Conservation (phyloP, 805 yeast genomes). For the Alloascoidea africana region DNA sequence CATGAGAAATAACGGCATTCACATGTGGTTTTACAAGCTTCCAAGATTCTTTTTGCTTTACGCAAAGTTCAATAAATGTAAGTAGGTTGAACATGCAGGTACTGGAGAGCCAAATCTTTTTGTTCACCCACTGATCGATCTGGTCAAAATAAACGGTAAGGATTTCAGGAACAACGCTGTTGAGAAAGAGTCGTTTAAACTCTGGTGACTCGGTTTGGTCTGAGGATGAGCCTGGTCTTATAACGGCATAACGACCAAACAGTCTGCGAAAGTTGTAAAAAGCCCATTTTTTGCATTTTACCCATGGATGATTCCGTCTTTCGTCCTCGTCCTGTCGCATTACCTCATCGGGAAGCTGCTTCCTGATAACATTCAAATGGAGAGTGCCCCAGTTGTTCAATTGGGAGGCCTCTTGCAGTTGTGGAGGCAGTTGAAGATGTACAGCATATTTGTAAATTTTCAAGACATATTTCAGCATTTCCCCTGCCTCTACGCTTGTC, state of each 20-base stretch:
- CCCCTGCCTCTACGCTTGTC: conserved; percentile 28
- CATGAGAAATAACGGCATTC: conserved; percentile 39
- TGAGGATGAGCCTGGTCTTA: background rate
- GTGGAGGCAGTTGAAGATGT: conserved; percentile 44
- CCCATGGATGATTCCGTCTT: conserved; percentile 33
- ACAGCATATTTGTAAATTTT: conserved; percentile 55
- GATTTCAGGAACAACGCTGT: conserved; percentile 46
- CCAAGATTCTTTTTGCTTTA: conserved; percentile 43
- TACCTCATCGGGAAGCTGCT: conserved; percentile 32
- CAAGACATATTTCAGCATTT: conserved; percentile 46
- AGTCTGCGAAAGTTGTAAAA: conserved; percentile 52
- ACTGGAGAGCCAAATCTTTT: conserved; percentile 43
- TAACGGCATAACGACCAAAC: conserved; percentile 15
- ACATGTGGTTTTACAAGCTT: conserved; percentile 36
- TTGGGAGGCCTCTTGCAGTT: conserved; percentile 31
- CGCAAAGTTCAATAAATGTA: conserved; percentile 37
- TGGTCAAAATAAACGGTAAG: conserved; percentile 39
- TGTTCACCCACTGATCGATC: conserved; percentile 47
- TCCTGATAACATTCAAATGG: conserved; percentile 44
- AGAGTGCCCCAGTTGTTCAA: conserved; percentile 50
- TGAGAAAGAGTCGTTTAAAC: conserved; percentile 32
- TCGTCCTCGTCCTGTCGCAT: conserved; percentile 27
- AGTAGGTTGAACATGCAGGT: conserved; percentile 42
- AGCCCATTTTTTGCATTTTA: conserved; percentile 60
- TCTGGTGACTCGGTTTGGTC: conserved; percentile 31